Percentiles rank a stretch among this genome's conserved stretches.
These are phyloP conservation scores for Penicillium sp. DNA, from an alignment of 2,329 filamentous ascomycete species.

Conservation along the genomic window DNA sequence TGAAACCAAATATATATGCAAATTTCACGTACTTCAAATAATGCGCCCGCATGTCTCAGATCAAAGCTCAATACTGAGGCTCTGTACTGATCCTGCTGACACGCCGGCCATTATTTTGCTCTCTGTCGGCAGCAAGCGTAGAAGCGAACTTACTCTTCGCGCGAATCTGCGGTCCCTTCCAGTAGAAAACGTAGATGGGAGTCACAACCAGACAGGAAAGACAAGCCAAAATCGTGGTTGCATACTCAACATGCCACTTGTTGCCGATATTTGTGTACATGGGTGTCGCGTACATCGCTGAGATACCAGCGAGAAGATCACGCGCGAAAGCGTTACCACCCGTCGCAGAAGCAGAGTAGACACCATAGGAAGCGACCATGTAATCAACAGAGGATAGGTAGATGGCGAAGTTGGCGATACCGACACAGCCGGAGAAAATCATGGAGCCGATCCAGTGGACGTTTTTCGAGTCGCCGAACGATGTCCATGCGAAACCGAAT, in stretches of 20 bases:
- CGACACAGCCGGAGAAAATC: constrained; percentile 64
- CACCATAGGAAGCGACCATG: constrained; percentile 71
- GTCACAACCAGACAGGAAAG: constrained; percentile 59
- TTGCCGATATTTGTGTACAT: constrained; percentile 59
- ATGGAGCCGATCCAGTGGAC: constrained; percentile 67
- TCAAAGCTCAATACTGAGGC: constrained; percentile 9
- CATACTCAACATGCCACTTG: constrained; percentile 55
- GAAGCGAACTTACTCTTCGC: constrained; percentile 61
- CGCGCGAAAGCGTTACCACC: constrained; percentile 73
- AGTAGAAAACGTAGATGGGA: constrained; percentile 65
- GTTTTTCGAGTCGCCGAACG: constrained; percentile 59
- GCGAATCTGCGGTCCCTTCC: constrained; percentile 58
- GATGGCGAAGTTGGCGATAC: constrained; percentile 70
- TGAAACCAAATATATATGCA: background rate
- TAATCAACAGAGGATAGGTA: constrained; percentile 76
- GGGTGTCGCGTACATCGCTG: constrained; percentile 65
- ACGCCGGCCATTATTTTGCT: constrained; percentile 25
- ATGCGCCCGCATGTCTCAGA: background rate
- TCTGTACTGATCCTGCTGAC: constrained; percentile 27
- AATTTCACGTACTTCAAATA: background rate
- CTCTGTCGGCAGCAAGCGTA: constrained; percentile 45
- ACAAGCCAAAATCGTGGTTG: constrained; percentile 59
- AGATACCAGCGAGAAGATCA: constrained; percentile 69
- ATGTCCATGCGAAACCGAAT: constrained; percentile 68
- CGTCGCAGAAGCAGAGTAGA: constrained; percentile 70